These are phyloP conservation scores for Rhodofomes roseus DNA, from an alignment of 1,284 basidiomycete species.

Conservation along the genomic window DNA sequence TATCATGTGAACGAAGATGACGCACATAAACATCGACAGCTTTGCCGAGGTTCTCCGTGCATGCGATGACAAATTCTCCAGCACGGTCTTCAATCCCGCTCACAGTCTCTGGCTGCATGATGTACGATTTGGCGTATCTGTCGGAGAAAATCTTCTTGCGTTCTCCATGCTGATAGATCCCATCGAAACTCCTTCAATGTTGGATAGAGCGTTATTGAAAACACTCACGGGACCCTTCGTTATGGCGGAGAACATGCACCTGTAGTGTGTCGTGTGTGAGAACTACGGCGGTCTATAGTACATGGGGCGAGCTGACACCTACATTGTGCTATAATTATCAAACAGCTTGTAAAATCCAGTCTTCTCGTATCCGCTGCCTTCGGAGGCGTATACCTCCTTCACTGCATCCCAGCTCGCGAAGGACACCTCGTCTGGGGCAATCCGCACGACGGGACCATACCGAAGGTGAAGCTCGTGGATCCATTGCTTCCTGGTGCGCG, in stretches of 20 bases:
- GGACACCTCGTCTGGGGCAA: slow-evolving; percentile 26
- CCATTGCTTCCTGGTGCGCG: slow-evolving; percentile 12
- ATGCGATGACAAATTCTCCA: slow-evolving; percentile 12
- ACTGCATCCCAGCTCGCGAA: slow-evolving; percentile 21
- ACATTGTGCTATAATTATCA: slow-evolving; percentile 16
- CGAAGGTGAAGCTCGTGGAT: slow-evolving; percentile 21
- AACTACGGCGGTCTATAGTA: not conserved
- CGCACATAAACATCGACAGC: slow-evolving; percentile 20
- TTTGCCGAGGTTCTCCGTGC: slow-evolving; percentile 10
- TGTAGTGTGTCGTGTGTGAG: not conserved
- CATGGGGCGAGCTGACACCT: not conserved
- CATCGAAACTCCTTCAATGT: not conserved
- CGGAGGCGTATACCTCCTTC: slow-evolving; percentile 24
- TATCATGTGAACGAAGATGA: not conserved
- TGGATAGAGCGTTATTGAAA: not conserved
- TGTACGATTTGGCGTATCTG: slow-evolving; percentile 18
- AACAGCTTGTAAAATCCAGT: slow-evolving; percentile 20
- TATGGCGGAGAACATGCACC: slow-evolving; percentile 24
- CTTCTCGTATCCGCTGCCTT: slow-evolving; percentile 24
- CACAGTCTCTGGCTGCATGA: slow-evolving; percentile 16
- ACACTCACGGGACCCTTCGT: slow-evolving; percentile 13
- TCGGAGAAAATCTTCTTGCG: slow-evolving; percentile 21
- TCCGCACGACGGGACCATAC: slow-evolving; percentile 25
- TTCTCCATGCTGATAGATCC: slow-evolving; percentile 16
- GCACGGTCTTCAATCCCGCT: slow-evolving; percentile 17